Base-by-base conservation (phyloP, 179 eudicot species). In the Actinidia polygama region DNA sequence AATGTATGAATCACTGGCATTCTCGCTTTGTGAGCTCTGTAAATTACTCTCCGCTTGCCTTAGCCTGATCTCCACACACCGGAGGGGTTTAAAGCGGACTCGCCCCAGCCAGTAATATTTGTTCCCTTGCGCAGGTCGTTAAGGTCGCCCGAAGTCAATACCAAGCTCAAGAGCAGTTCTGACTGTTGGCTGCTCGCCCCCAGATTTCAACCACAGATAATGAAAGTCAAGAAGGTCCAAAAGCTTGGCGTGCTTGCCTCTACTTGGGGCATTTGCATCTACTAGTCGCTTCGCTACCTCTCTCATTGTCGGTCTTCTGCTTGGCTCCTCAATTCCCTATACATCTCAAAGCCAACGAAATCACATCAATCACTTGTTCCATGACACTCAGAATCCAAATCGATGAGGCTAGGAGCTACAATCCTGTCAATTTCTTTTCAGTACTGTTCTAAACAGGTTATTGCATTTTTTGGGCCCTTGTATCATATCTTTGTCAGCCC, bases 221-320 rank as follows among this genome's bases (percentile, higher is more conserved):
- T 9, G 62, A 36, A 79, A 78, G 9, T 26, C 77, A 16, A 0
- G 3, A 79, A 19, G 21, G 16, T 58, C 23, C 46, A 63, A 26
- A 75, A 82, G 63, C 26, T 64, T 62, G 18, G 51, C 23, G 46
- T 12, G 23, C 76, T 90, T 89, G 61, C 83, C 83, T 53, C 80
- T 80, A 18, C 64, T 16, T 61, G 69, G 54, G 58, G 80, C 53
- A 83, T 84, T 85, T 51, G 87, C 75, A 79, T 86, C 88, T 82
- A 82, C 85, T 21, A 93, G 84, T 80, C 82, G 89, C 89, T 88
- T 95, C 72, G 92, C 95, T 3, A 92, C 94, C 26, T 91, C 91
- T 86, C 96, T 88, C 97, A 91, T 95, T 7, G 89, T 88, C 7
- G 97, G 98, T 78, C 98, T 95, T 81, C 69, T 90, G 79, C 87